Conservation (phyloP, 139 green algal species). For the Micractinium sp. region DNA sequence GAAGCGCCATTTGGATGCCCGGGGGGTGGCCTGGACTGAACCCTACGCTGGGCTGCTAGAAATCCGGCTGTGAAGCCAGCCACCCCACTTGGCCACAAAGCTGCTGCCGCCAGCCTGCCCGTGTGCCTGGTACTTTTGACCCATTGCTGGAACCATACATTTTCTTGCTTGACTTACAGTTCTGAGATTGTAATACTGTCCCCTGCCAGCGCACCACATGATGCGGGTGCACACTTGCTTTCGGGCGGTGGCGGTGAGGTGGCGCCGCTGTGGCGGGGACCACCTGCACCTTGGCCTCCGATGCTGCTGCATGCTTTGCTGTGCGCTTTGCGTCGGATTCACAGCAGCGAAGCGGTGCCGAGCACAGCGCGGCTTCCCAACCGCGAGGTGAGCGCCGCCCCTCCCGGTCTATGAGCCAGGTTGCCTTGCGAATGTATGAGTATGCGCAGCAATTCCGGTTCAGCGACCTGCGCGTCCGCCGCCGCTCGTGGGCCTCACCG, state of each 20-base stretch:
- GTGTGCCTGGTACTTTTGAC: background rate
- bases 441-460: background rate
- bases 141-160: background rate
- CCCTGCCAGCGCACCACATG: too few relatives aligned
- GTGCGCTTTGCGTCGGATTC: too few relatives aligned
- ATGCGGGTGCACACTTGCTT: too few relatives aligned
- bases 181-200: too few relatives aligned
- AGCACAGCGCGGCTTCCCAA: background rate
- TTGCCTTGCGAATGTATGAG: too few relatives aligned
- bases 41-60: constrained; percentile 63
- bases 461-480: background rate
- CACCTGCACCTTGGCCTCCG: too few relatives aligned
- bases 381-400: background rate
- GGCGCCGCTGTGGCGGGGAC: too few relatives aligned
- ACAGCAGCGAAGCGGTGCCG: too few relatives aligned
- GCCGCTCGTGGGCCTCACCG: background rate
- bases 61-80: constrained; percentile 32
- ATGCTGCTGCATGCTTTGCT: too few relatives aligned
- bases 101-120: background rate
- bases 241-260: too few relatives aligned
- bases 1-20: constrained; percentile 29
- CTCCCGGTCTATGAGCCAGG: too few relatives aligned
- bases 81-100: background rate
- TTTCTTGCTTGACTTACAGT: background rate
- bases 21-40: constrained; percentile 47